A percentile compares a stretch with the other conserved stretches of the same genome.
phyloP scores from a whole-genome alignment of 1,139 yeast genomes.

The Hanseniaspora sp. region DNA sequence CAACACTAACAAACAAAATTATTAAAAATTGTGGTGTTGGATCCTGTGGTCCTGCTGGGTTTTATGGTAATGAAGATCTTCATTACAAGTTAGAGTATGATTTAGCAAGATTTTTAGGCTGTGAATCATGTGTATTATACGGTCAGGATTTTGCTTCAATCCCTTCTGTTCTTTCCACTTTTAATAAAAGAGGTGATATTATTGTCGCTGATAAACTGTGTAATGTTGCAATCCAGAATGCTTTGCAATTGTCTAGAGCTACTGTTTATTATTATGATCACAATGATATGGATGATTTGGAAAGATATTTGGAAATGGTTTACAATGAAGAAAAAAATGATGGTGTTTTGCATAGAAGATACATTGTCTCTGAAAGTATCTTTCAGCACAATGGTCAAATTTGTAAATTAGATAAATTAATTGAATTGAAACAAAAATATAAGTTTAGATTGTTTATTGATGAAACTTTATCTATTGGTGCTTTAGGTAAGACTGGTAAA shows the following conservation, averaged over 20 bases:
- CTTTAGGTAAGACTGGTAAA: slow-evolving; percentile 72
- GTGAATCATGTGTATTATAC: slow-evolving; percentile 70
- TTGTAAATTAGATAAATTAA: slow-evolving; percentile 57
- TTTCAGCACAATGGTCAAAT: slow-evolving; percentile 76
- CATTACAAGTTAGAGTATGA: slow-evolving; percentile 73
- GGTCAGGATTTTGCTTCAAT: slow-evolving; percentile 90
- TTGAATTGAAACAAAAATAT: slow-evolving; percentile 65
- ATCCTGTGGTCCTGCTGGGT: slow-evolving; percentile 97
- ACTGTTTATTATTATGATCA: slow-evolving; percentile 76
- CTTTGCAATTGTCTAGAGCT: slow-evolving; percentile 75
- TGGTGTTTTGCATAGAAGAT: slow-evolving; percentile 67
- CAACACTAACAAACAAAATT: slow-evolving; percentile 45
- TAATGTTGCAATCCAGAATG: slow-evolving; percentile 73
- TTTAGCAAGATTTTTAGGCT: slow-evolving; percentile 60
- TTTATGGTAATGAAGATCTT: slow-evolving; percentile 90
- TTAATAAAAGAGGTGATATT: slow-evolving; percentile 88
- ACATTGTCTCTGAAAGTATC: slow-evolving; percentile 81
- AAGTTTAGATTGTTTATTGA: slow-evolving; percentile 80
- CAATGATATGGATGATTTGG: slow-evolving; percentile 76
- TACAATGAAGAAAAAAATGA: slow-evolving; percentile 52
- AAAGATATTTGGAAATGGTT: slow-evolving; percentile 51
- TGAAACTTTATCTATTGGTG: slow-evolving; percentile 78
- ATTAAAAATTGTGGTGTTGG: slow-evolving; percentile 81
- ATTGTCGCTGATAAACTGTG: slow-evolving; percentile 79
- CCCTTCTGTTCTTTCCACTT: slow-evolving; percentile 94